Base-by-base conservation (phyloP, 805 yeast genomes). In the Spathaspora gorwiae region DNA sequence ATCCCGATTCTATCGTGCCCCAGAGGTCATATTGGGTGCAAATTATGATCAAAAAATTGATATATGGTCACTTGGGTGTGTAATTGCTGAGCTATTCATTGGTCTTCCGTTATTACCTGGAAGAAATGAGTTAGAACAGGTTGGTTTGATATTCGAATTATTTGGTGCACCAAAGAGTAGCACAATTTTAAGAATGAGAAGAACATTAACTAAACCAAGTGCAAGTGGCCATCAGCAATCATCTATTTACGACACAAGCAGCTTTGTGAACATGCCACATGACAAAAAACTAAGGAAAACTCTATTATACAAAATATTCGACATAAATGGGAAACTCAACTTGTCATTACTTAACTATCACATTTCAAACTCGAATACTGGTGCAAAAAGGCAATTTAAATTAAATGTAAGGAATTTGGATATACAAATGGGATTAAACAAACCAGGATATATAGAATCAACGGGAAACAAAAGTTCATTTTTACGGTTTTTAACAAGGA, bases 1-100 rank as follows among this genome's bases (percentile, higher is more conserved):
- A 54, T 85, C 92, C 1, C 61, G 95, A 40, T 86, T 80, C 54
- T 86, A 86, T 57, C 63, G 95, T 43, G 89, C 94, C 0, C 95
- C 95, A 0, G 95, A 86, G 56, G 83, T 86, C 5, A 65, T 83
- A 9, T 45, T 86, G 3, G 94, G 92, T 1, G 77, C 85, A 9
- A 66, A 80, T 31, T 85, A 84, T 54, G 59, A 68, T 47, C 59
- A 61, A n/a, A 72, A 66, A 51, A 78, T 79, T 33, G 84, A 79
- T 53, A 67, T 73, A 51, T 54, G 84, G 84, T 51, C 69, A 29
- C 48, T 79, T 64, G 76, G 75, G 3, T 72, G 76, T 52, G 66
- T 71, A 11, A 48, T 70, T 34, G 62, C 65, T 0, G 76, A 72
- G 48, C 45, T 72, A 14, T 67, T 56, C 43, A 51, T 64, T 19